These are phyloP conservation scores for Pseudopyricularia javanii DNA, from an alignment of 2,329 filamentous ascomycete genomes.

Conservation along the genomic window DNA sequence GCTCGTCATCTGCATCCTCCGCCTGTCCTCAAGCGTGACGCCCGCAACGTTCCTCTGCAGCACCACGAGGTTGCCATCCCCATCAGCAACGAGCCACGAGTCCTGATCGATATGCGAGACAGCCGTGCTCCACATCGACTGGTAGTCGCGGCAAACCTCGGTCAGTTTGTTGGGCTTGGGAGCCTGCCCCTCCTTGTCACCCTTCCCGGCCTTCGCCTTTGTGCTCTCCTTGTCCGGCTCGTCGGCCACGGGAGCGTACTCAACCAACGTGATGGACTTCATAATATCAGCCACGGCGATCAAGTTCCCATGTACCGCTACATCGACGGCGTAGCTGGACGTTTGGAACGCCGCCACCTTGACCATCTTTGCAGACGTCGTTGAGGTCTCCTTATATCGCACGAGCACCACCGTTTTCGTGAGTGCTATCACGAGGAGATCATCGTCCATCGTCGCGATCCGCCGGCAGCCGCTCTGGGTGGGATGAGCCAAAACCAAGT, in stretches of 20 bases:
- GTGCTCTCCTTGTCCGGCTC: slow-evolving; percentile 6
- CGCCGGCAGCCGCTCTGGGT: slow-evolving; percentile 74
- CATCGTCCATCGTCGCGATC: slow-evolving; percentile 33
- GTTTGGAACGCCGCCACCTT: slow-evolving; percentile 70
- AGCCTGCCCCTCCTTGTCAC: slow-evolving; percentile 10
- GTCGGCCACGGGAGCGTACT: slow-evolving; percentile 46
- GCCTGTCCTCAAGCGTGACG: slow-evolving; percentile 61
- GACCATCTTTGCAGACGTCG: slow-evolving; percentile 43
- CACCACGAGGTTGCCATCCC: slow-evolving; percentile 77
- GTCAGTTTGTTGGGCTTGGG: slow-evolving; percentile 42
- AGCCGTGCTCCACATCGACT: slow-evolving; percentile 72
- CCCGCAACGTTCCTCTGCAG: slow-evolving; percentile 60
- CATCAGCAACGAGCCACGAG: slow-evolving; percentile 72
- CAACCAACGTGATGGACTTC: slow-evolving; percentile 75
- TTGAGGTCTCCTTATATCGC: slow-evolving; percentile 42
- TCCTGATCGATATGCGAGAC: slow-evolving; percentile 56
- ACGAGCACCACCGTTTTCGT: slow-evolving; percentile 68
- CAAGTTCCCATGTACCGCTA: slow-evolving; percentile 59
- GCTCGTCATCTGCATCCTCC: slow-evolving; percentile 58
- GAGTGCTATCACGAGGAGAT: slow-evolving; percentile 74
- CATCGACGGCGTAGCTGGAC: slow-evolving; percentile 70
- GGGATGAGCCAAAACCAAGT: slow-evolving; percentile 50
- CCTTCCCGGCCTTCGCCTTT: slow-evolving; percentile 27
- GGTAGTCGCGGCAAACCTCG: slow-evolving; percentile 70
- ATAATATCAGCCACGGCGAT: slow-evolving; percentile 87